Evolutionary conservation across 2,329 filamentous ascomycete species (phyloP).

Genomic region (Xylariaceae sp.): DNA sequence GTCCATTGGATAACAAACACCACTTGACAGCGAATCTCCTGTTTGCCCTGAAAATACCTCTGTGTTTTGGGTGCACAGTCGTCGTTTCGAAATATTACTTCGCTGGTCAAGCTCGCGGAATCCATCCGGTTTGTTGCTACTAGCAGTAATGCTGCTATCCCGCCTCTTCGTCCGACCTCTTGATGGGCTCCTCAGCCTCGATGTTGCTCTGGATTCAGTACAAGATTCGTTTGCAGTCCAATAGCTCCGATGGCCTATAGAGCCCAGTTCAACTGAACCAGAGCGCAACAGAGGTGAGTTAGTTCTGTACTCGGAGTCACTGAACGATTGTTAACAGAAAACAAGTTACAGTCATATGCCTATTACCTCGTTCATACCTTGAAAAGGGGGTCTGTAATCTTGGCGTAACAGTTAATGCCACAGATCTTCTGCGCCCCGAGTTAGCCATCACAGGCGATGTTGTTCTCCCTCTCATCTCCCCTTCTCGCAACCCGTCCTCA

Average conservation of each 20-base stretch:
- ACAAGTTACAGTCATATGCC: background rate
- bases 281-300: background rate
- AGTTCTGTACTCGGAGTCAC: background rate
- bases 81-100: background rate
- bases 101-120: background rate
- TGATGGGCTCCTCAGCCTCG: constrained; percentile 4
- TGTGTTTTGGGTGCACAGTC: background rate
- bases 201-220: background rate
- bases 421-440: constrained; percentile 17
- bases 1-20: background rate
- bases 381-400: background rate
- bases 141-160: background rate
- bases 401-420: background rate
- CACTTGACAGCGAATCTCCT: background rate
- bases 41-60: background rate
- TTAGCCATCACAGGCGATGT: constrained; percentile 13
- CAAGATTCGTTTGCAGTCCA: background rate
- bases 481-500: background rate
- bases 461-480: background rate
- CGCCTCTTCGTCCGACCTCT: constrained; percentile 14
- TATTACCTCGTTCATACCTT: background rate
- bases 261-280: constrained; percentile 5
- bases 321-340: constrained; percentile 1
- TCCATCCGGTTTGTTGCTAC: background rate
- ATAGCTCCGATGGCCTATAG: background rate